Evolutionary conservation across 176 grass and related monocot species (phyloP).

Genomic region (Bromus sterilis): DNA sequence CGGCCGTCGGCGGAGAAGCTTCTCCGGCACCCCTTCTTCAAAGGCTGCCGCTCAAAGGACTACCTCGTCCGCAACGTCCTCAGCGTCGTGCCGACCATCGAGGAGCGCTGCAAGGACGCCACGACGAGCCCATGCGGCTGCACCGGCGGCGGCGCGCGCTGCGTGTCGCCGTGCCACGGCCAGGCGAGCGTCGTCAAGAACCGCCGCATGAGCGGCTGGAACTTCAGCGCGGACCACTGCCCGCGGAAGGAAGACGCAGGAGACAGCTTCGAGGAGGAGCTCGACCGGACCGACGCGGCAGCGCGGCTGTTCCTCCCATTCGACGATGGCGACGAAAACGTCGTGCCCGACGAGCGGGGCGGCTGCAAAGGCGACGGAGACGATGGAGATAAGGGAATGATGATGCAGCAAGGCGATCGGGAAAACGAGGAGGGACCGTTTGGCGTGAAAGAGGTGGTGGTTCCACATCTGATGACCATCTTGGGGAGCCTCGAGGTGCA

Average conservation of each 20-base stretch:
- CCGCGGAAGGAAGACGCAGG: background rate
- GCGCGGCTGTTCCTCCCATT: background rate
- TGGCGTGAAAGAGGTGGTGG: conserved; percentile 27
- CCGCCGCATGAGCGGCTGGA: conserved; percentile 80
- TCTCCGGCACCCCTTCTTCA: conserved; percentile 79
- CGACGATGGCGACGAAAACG: background rate
- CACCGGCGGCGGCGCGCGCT: background rate
- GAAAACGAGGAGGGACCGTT: background rate
- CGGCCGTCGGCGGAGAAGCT: conserved; percentile 82
- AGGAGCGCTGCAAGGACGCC: conserved; percentile 45
- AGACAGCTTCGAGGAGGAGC: conserved; percentile 9
- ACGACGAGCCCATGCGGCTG: conserved; percentile 1
- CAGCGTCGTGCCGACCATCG: conserved; percentile 43
- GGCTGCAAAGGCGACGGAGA: background rate
- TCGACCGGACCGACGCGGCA: conserved; percentile 13
- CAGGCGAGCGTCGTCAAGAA: conserved; percentile 21
- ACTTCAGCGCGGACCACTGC: conserved; percentile 61
- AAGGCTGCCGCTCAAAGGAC: conserved; percentile 55
- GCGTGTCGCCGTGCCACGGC: conserved; percentile 21
- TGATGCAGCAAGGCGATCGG: background rate
- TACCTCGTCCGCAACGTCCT: conserved; percentile 69
- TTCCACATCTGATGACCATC: conserved; percentile 60
- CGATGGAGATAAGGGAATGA: background rate
- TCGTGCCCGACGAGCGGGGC: background rate
- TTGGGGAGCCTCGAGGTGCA: conserved; percentile 67